Percentiles rank a stretch among this genome's conserved stretches.
These are phyloP conservation scores for Viola pubescens DNA, from an alignment of 441 rosid species.

Conservation along the genomic window DNA sequence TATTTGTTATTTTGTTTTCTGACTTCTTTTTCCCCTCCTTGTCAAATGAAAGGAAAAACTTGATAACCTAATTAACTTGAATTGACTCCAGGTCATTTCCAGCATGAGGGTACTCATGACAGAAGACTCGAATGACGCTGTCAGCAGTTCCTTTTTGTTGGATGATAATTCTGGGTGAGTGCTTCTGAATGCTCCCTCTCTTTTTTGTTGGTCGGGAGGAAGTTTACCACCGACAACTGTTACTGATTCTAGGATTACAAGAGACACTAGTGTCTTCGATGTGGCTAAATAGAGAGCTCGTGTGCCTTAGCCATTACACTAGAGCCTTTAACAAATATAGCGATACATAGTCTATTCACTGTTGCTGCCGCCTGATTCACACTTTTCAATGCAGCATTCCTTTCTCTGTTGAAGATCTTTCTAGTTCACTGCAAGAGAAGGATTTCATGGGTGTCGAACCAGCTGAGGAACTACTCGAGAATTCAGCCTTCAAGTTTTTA, in stretches of 20 bases:
- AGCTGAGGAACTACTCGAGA: conserved; percentile 79
- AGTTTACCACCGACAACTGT: no score
- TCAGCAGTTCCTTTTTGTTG: conserved; percentile 83
- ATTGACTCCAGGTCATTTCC: conserved; percentile 65
- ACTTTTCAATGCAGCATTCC: conserved; percentile 64
- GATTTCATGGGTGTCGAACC: conserved; percentile 82
- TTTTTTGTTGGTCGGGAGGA: no score
- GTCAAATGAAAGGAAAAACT: conserved; percentile 12
- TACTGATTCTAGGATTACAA: no score
- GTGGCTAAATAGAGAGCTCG: no score
- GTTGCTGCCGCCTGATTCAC: no score
- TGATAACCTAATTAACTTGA: neutral
- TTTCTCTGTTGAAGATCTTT: conserved; percentile 85
- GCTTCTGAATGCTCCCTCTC: conserved; percentile 10
- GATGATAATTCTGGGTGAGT: conserved; percentile 90
- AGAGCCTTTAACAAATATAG: no score
- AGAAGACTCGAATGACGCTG: conserved; percentile 84
- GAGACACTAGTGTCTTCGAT: no score
- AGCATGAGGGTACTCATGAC: conserved; percentile 97
- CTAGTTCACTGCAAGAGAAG: conserved; percentile 71
- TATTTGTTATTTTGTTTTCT: conserved; percentile 1
- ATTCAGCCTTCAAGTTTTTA: conserved; percentile 88
- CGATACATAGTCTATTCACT: no score
- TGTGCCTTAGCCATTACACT: no score
- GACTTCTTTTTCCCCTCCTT: neutral